A percentile compares a stretch with the other conserved stretches of the same genome.
phyloP scores from a whole-genome alignment of 1,284 basidiomycete genomes.

The Fomitiporia mediterranea region DNA sequence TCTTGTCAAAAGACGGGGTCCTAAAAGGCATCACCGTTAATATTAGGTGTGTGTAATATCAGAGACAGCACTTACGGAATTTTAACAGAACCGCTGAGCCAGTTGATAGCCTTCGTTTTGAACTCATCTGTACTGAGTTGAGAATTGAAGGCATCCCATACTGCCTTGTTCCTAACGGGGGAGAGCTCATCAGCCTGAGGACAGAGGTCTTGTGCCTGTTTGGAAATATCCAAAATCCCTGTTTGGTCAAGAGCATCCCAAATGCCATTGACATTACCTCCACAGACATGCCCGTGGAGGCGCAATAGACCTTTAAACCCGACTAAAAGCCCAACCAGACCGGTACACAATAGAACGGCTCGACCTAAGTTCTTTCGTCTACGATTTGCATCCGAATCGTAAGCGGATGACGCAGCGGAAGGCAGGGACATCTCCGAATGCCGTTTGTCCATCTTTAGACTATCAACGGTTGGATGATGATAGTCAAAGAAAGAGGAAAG shows the following conservation, averaged over 20 bases:
- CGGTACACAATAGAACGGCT: neutral
- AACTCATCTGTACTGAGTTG: slow-evolving; percentile 41
- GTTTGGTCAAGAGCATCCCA: neutral
- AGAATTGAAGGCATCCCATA: slow-evolving; percentile 40
- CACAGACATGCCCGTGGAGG: neutral
- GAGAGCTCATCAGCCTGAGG: slow-evolving; percentile 41
- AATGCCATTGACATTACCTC: slow-evolving; percentile 1
- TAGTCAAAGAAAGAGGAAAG: neutral
- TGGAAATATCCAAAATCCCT: neutral
- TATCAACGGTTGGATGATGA: neutral
- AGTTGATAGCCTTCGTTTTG: slow-evolving; percentile 43
- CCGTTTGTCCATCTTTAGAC: neutral
- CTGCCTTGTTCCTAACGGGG: slow-evolving; percentile 37
- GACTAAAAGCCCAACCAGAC: neutral
- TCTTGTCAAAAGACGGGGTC: slow-evolving; percentile 20
- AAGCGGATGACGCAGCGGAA: neutral
- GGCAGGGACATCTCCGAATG: neutral
- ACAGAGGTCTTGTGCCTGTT: slow-evolving; percentile 31
- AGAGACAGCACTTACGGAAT: slow-evolving; percentile 32
- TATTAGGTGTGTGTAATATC: neutral
- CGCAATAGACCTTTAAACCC: slow-evolving; percentile 2
- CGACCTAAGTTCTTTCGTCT: neutral
- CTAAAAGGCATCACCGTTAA: neutral
- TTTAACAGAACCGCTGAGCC: slow-evolving; percentile 47
- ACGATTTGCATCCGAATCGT: neutral